These are phyloP conservation scores for Saitoella complicata DNA, from an alignment of 805 yeast species.

Conservation along the genomic window DNA sequence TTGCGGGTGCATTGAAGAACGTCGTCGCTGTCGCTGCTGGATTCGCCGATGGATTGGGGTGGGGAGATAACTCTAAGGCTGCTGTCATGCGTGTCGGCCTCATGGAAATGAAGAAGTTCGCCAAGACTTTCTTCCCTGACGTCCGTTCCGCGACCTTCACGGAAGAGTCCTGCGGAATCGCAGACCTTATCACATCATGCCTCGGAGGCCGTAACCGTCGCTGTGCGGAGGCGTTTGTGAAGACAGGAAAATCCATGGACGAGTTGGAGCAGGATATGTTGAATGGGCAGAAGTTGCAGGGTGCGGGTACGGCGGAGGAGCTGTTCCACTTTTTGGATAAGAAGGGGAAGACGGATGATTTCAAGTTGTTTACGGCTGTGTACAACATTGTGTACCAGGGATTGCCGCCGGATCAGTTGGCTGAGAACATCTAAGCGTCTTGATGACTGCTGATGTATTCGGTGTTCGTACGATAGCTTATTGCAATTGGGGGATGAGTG, in stretches of 20 bases:
- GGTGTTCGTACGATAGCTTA: not conserved
- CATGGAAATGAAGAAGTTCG: constrained; percentile 77
- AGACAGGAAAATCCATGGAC: constrained; percentile 56
- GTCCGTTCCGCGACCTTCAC: constrained; percentile 64
- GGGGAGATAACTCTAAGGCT: constrained; percentile 98
- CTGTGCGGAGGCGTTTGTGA: constrained; percentile 28
- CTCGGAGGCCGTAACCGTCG: constrained; percentile 93
- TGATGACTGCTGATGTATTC: not conserved
- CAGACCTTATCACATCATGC: constrained; percentile 94
- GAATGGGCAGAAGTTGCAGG: constrained; percentile 96
- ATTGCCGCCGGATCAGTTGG: constrained; percentile 58
- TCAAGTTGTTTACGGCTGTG: constrained; percentile 68
- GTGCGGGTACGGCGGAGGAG: constrained; percentile 77
- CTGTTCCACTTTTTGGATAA: constrained; percentile 66
- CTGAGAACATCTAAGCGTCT: constrained; percentile 19
- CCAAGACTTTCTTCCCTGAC: constrained; percentile 62
- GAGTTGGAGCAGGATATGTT: constrained; percentile 74
- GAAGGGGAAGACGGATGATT: constrained; percentile 41
- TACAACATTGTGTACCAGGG: constrained; percentile 69
- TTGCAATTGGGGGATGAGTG: constrained; percentile 2
- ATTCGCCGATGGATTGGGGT: constrained; percentile 89
- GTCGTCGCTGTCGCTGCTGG: constrained; percentile 95
- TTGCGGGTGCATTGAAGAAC: constrained; percentile 94
- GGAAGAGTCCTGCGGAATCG: constrained; percentile 92
- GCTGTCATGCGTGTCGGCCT: constrained; percentile 95